Conservation (phyloP, 1,139 yeast genomes). For the Diutina scorzettiae region DNA sequence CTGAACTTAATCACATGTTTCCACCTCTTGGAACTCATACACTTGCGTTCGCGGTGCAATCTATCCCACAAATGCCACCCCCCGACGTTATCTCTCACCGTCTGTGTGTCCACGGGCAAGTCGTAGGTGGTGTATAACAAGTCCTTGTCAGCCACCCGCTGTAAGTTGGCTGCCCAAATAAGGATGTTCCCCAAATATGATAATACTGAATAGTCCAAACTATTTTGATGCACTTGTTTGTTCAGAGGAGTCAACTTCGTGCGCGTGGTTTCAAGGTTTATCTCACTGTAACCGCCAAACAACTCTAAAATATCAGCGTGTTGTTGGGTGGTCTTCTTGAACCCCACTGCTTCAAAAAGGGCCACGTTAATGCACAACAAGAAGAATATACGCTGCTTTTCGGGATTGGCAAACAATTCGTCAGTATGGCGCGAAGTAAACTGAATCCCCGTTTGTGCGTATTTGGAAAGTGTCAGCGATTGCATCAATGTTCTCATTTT, state of each 20-base stretch:
- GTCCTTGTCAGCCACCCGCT: slow-evolving; percentile 11
- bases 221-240: slow-evolving; percentile 17
- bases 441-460: slow-evolving; percentile 18
- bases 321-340: slow-evolving; percentile 17
- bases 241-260: slow-evolving; percentile 27
- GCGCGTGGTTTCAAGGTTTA: slow-evolving; percentile 23
- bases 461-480: slow-evolving; percentile 22
- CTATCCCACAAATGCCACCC: slow-evolving; percentile 36
- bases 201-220: slow-evolving; percentile 29
- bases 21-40: slow-evolving; percentile 35
- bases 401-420: slow-evolving; percentile 17
- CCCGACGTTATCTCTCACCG: slow-evolving; percentile 22
- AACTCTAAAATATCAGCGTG: slow-evolving; percentile 21
- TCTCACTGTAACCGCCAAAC: slow-evolving; percentile 23
- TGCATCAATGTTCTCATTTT: slow-evolving; percentile 27
- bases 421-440: slow-evolving; percentile 19
- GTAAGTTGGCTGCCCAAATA: slow-evolving; percentile 27
- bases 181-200: slow-evolving; percentile 30
- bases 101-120: slow-evolving; percentile 12
- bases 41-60: slow-evolving; percentile 21
- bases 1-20: slow-evolving; percentile 32
- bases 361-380: slow-evolving; percentile 27
- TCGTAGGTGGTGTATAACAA: slow-evolving; percentile 13
- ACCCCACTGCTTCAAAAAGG: slow-evolving; percentile 28
- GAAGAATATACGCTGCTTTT: slow-evolving; percentile 18